phyloP scores from a whole-genome alignment of 495 filamentous ascomycete species.

The Peziza echinospora region DNA sequence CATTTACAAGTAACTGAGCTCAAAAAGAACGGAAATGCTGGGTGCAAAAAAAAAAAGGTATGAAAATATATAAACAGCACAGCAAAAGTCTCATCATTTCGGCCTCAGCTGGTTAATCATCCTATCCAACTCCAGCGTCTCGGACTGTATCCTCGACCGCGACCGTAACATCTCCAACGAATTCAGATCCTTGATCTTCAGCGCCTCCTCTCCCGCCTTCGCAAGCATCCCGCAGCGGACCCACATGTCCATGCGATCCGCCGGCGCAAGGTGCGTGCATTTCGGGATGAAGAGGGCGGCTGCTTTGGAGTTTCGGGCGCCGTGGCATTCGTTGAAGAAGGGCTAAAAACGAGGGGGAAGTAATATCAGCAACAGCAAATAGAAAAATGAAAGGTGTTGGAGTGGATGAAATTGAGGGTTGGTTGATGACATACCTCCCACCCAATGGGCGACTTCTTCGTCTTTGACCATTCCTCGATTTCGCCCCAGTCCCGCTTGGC shows the following conservation, averaged over 20 bases:
- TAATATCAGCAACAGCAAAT: too few relatives aligned
- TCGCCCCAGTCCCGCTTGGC: slow-evolving; percentile 78
- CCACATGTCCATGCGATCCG: slow-evolving; percentile 73
- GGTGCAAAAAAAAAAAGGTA: too few relatives aligned
- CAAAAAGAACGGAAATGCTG: too few relatives aligned
- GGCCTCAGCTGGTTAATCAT: slow-evolving; percentile 7
- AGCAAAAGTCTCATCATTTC: neutral
- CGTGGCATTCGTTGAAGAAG: slow-evolving; percentile 74
- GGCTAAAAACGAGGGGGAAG: too few relatives aligned
- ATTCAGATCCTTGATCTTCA: slow-evolving; percentile 55
- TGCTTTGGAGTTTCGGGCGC: slow-evolving; percentile 73
- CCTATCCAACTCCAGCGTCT: slow-evolving; percentile 15
- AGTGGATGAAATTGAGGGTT: too few relatives aligned
- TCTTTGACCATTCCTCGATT: slow-evolving; percentile 58
- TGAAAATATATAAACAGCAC: neutral
- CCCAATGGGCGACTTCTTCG: slow-evolving; percentile 69
- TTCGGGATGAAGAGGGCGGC: slow-evolving; percentile 74
- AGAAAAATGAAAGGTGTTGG: too few relatives aligned
- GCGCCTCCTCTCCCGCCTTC: slow-evolving; percentile 81
- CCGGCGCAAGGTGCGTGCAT: slow-evolving; percentile 36
- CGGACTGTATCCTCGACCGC: slow-evolving; percentile 9
- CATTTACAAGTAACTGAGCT: too few relatives aligned
- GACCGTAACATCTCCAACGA: slow-evolving; percentile 19
- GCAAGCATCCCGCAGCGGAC: slow-evolving; percentile 80
- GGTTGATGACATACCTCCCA: too few relatives aligned